Base-by-base conservation (phyloP, 139 green algal genomes). In the Mesotaenium endlicherianum region DNA sequence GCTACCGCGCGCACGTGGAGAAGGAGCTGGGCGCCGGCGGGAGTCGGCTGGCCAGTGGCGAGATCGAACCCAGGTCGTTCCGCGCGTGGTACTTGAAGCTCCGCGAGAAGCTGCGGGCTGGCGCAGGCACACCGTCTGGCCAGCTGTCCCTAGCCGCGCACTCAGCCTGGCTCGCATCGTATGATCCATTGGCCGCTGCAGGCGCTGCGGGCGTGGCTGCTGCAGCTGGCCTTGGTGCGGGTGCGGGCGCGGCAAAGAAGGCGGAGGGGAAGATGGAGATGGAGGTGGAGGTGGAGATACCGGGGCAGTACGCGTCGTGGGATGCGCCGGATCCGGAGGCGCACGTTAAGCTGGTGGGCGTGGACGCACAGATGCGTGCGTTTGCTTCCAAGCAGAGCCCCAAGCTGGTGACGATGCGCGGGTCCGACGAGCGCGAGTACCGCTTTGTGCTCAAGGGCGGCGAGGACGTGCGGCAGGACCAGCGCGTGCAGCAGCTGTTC, bases 301-400 rank as follows among this genome's bases (percentile, higher is more conserved):
- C 75, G 4, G 75, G 75, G 55, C 75, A 82, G 43, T 82, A 82
- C 30, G 55, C 30, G 5, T 14, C 5, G 6, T 75, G 4, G 3
- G 4, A 45, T 38, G 5, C 5, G 55, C 75, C 75, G 49, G 30
- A 82, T 34, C 75, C 75, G 31, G 50, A 5, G 31, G 3, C 14
- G 3, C 75, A 82, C 14, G 75, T 82, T 16, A n/a, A 40, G 3
- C 11, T 82, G 4, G 58, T 77, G 30, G 58, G 75, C 3, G 70
- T 82, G 4, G 17, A 82, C 43, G 30, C 31, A 40, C 5, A 36
- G 14, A 5, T 82, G n/a, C 4, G 31, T 26, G 3, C 3, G 26
- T 94, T 93, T 81, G 45, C n/a, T 36, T 93, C 87, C 79, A 95
- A 95, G 89, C 93, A 95, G 89, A 81, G 74, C 72, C 92, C 93